Conservation (phyloP, 805 yeast species). For the Sugiyamaella mastotermitis region DNA sequence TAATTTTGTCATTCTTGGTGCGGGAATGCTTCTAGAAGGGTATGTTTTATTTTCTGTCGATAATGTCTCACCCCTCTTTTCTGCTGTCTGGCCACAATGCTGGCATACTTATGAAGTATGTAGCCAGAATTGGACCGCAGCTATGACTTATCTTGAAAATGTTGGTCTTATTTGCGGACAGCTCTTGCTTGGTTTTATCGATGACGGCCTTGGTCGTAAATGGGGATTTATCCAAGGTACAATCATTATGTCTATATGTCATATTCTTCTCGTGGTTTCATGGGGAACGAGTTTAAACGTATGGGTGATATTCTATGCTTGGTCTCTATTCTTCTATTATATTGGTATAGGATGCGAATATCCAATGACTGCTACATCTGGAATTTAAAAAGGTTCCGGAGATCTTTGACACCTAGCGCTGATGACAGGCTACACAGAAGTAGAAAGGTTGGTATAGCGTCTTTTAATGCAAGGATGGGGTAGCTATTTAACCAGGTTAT, state of each 20-base stretch:
- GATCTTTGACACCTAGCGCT: conserved; percentile 22
- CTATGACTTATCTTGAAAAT: conserved; percentile 32
- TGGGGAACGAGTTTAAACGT: conserved; percentile 51
- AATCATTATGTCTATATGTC: conserved; percentile 49
- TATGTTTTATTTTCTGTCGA: conserved; percentile 34
- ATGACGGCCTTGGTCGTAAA: conserved; percentile 55
- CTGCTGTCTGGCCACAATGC: conserved; percentile 33
- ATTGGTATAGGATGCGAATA: conserved; percentile 63
- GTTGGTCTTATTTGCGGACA: conserved; percentile 57
- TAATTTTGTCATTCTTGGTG: conserved; percentile 34
- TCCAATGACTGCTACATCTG: conserved; percentile 57
- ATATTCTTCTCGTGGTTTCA: conserved; percentile 52
- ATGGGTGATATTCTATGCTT: conserved; percentile 45
- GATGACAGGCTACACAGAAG: conserved; percentile 36
- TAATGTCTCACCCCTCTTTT: conserved; percentile 28
- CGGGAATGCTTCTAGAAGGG: conserved; percentile 34
- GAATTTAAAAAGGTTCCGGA: conserved; percentile 51
- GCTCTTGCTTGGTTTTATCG: conserved; percentile 48
- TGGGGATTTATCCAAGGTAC: conserved; percentile 57
- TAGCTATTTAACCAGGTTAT: conserved; percentile 87
- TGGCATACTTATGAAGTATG: conserved; percentile 29
- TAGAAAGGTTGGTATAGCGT: conserved; percentile 36
- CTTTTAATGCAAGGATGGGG: conserved; percentile 97
- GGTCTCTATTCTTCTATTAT: conserved; percentile 43
- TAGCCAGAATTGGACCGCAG: conserved; percentile 30